Base-by-base conservation (phyloP, 352 stramenopile genomes). In the Peronosclerospora sorghi region DNA sequence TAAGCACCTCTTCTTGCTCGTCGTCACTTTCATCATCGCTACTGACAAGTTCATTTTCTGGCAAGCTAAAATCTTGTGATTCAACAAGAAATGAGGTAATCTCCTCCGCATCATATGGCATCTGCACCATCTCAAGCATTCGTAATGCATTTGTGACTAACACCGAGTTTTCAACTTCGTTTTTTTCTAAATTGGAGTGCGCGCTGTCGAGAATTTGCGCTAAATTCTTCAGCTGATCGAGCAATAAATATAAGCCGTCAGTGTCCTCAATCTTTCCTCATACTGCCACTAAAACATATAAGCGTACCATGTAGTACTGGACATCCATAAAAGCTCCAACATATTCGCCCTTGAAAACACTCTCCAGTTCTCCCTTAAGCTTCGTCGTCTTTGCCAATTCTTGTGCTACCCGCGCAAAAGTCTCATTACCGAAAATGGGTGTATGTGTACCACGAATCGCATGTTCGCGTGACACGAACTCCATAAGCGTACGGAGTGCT, bases 401-500 rank as follows among this genome's bases (percentile, higher is more conserved):
- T 46, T 80, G 68, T 17, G 92, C 59, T 34, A 95, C 65, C 24
- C 68, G 72, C 48, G 67, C 71, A 36, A 90, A 95, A 13, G 83
- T 87, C 42, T 94, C 83, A 42, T 86, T 89, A 20, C 81, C 79
- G 54, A 95, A 95, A 36, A 54, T 39, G 15, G 44, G 35, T n/a
- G 19, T 38, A 2, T 35, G 46, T 21, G 35, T 27, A 17, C 51
- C 35, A 6, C 53, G 60, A 32, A 87, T 64, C 17, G 81, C 68
- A 28, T 72, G 62, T 43, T 93, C 81, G 10, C 73, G 68, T 17
- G 78, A 76, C 20, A 95, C 72, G 36, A 95, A 83, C 60, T 92
- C 78, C 83, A 95, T 91, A 4, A 92, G 60, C 32, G 81, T 95
- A n/a, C 83, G 78, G 49, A 94, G 51, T 24, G 83, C 80, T 14